A percentile compares a stretch with the other conserved stretches of the same genome.
These are phyloP conservation scores for Arthrobotrys sphaeroides DNA, from an alignment of 2,329 filamentous ascomycete species.

Conservation along the genomic window DNA sequence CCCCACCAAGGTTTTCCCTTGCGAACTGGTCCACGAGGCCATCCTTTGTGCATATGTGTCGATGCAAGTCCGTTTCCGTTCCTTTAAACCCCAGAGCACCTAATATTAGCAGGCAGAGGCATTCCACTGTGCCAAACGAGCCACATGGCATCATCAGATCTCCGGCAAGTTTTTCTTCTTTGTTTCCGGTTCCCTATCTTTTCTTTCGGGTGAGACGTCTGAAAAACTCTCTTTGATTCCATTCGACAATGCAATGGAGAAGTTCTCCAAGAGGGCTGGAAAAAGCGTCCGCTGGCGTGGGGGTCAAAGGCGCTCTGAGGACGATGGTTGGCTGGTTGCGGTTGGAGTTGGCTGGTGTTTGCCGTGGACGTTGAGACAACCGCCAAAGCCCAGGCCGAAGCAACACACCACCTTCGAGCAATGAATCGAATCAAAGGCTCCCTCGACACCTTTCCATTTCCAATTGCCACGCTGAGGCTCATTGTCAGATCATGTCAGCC, in stretches of 20 bases:
- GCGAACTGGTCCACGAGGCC: slow-evolving; percentile 53
- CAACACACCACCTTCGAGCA: slow-evolving; percentile 34
- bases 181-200: slow-evolving; percentile 13
- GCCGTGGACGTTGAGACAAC: slow-evolving; percentile 17
- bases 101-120: slow-evolving; percentile 30
- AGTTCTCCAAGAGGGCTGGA: slow-evolving; percentile 17
- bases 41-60: slow-evolving; percentile 45
- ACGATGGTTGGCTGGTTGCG: slow-evolving; percentile 13
- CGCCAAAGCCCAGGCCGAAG: slow-evolving; percentile 14
- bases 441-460: slow-evolving; percentile 15
- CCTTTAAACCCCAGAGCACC: slow-evolving; percentile 25
- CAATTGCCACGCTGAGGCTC: slow-evolving; percentile 52
- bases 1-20: slow-evolving; percentile 54
- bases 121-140: slow-evolving; percentile 38
- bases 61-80: slow-evolving; percentile 53
- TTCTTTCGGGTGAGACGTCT: neutral
- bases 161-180: slow-evolving; percentile 26
- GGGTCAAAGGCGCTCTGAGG: slow-evolving; percentile 14
- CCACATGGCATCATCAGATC: slow-evolving; percentile 52
- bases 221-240: neutral
- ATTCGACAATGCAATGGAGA: slow-evolving; percentile 36
- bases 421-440: slow-evolving; percentile 1
- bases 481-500: slow-evolving; percentile 28
- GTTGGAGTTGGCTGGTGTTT: slow-evolving; percentile 7
- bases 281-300: slow-evolving; percentile 36